phyloP scores from a whole-genome alignment of 805 yeast species.

The Starmerella riodocensis region DNA sequence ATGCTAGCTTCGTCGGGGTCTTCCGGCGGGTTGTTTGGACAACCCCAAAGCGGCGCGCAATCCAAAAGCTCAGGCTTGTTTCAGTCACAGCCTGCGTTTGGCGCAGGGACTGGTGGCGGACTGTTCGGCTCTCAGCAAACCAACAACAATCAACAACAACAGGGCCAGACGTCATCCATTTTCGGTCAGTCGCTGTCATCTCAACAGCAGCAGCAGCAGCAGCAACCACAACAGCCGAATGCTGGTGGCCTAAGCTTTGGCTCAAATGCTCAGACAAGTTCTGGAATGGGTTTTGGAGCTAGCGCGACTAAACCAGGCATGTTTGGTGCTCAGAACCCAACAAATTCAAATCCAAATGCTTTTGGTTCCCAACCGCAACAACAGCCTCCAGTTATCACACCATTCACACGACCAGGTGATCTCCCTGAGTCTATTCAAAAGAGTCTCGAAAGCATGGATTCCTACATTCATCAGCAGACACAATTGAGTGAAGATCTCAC shows the following conservation, averaged over 20 bases:
- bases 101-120: conserved; percentile 21
- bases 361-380: conserved; percentile 20
- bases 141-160: conserved; percentile 11
- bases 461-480: conserved; percentile 41
- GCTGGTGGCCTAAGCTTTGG: too few relatives aligned
- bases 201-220: conserved; percentile 4
- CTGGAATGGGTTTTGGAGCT: too few relatives aligned
- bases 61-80: conserved; percentile 27
- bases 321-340: too few relatives aligned
- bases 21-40: conserved; percentile 18
- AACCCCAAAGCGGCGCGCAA: conserved; percentile 2
- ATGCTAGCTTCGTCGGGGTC: too few relatives aligned
- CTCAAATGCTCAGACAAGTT: too few relatives aligned
- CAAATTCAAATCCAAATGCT: too few relatives aligned
- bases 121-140: conserved; percentile 23
- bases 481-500: conserved; percentile 40
- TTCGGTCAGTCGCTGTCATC: conserved; percentile 23
- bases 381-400: conserved; percentile 32
- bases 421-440: conserved; percentile 41
- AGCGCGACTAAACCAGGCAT: too few relatives aligned
- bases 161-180: conserved; percentile 21
- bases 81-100: conserved; percentile 22
- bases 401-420: conserved; percentile 47
- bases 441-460: conserved; percentile 43
- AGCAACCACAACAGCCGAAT: not conserved